Base-by-base conservation (phyloP, 768 basidiomycete species). In the Russula dissimulans region DNA sequence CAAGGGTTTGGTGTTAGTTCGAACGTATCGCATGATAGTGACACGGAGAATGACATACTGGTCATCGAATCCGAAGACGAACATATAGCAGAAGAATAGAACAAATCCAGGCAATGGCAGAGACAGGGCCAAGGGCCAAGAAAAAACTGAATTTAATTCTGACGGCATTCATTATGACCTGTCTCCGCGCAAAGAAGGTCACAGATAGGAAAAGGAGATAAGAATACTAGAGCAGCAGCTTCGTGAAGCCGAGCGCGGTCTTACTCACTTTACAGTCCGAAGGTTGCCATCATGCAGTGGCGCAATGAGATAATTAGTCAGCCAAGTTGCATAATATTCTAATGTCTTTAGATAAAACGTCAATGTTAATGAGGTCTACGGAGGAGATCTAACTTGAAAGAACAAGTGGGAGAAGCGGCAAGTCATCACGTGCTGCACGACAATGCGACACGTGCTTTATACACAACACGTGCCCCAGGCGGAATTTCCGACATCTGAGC, bases 231-330 rank as follows among this genome's bases (percentile, higher is more conserved):
- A 74, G 51, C 66, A 72, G 59, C 77, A 85, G 67, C 74, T 93
- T 9, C 90, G 91, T 8, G 81, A 18, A 11, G 38, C 15, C 36
- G 38, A 2, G n/a, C 32, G 17, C 17, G 32, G 54, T 15, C 57
- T 47, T 29, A 61, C 32, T 17, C 44, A 29, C 43, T 26, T n/a
- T 7, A 1, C 59, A 83, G 81, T 26, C 74, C 76, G 17, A 78
- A 76, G 26, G 81, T 81, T 48, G 80, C 81, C 10, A 76, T 82
- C 56, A 79, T 81, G 76, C 80, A 99, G 74, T 98, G 97, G 97
- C 83, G 83, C 68, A 93, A 94, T 71, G 97, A 99, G 72, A 91
- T 99, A 61, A n/a, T n/a, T n/a, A n/a, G n/a, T n/a, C n/a, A n/a
- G n/a, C n/a, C n/a, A n/a, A n/a, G n/a, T n/a, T n/a, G n/a, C n/a